phyloP scores from a whole-genome alignment of 495 filamentous ascomycete genomes.

The Hyaloscypha finlandica region DNA sequence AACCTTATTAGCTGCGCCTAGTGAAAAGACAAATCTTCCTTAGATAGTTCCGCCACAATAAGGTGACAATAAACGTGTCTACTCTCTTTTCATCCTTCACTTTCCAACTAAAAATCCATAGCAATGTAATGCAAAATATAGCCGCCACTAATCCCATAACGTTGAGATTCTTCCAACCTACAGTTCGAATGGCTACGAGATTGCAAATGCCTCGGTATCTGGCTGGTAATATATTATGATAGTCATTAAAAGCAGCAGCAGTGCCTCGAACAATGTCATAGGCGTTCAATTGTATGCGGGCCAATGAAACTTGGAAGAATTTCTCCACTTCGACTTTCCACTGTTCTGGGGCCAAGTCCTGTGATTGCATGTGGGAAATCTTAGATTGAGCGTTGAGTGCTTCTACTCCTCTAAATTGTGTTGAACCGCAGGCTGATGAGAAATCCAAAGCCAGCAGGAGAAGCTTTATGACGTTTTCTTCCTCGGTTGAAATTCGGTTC shows the following conservation, averaged over 20 bases:
- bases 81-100: background rate
- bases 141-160: too few species aligned
- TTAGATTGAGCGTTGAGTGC: constrained; percentile 7
- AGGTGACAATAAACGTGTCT: background rate
- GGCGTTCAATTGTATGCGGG: constrained; percentile 8
- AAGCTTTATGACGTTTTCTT: background rate
- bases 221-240: background rate
- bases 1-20: too few species aligned
- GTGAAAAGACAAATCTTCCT: background rate
- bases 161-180: constrained; percentile 10
- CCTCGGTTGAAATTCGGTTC: background rate
- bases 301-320: constrained; percentile 1
- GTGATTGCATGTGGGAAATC: constrained; percentile 9
- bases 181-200: background rate
- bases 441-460: constrained; percentile 2
- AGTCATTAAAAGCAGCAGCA: background rate
- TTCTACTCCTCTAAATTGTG: constrained; percentile 6
- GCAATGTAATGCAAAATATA: too few species aligned
- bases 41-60: background rate
- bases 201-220: constrained; percentile 7
- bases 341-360: background rate
- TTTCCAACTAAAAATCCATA: too few species aligned
- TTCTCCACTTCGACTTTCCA: constrained; percentile 7
- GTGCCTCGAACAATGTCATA: constrained; percentile 4
- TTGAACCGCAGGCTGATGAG: constrained; percentile 2